Conservation (phyloP, 2,329 filamentous ascomycete genomes). For the Helminthosporium solani region DNA sequence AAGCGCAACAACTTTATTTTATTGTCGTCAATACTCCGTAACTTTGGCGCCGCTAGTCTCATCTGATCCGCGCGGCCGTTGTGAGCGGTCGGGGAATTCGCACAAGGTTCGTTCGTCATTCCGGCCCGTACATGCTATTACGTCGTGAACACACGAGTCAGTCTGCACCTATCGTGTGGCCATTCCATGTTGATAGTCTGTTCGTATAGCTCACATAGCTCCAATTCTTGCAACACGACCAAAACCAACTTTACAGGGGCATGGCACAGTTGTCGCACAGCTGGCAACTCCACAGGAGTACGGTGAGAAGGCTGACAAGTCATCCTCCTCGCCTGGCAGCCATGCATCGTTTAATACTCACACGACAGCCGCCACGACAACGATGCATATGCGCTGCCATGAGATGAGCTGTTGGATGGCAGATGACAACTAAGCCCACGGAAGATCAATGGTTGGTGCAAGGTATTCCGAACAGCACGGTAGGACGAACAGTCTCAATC, state of each 20-base stretch:
- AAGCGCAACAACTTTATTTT: neutral
- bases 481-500: neutral
- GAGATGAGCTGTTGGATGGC: conserved; percentile 13
- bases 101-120: neutral
- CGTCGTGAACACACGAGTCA: no score
- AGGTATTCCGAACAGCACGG: neutral
- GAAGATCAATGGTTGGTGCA: neutral
- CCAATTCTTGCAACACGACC: neutral
- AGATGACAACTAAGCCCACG: neutral
- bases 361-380: conserved; percentile 22
- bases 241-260: neutral
- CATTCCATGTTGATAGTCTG: no score
- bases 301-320: conserved; percentile 5
- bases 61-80: neutral
- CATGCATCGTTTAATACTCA: conserved; percentile 16
- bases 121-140: neutral
- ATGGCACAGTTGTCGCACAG: neutral
- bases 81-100: neutral
- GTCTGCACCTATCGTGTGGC: no score
- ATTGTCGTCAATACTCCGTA: neutral
- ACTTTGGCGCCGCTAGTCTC: neutral
- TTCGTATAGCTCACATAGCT: no score
- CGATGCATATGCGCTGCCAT: conserved; percentile 20
- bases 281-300: neutral
- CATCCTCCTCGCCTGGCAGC: conserved; percentile 6